A percentile compares a stretch with the other conserved stretches of the same genome.
Evolutionary conservation across 139 green algal genomes (phyloP).

Genomic region (Chlorella sorokiniana): DNA sequence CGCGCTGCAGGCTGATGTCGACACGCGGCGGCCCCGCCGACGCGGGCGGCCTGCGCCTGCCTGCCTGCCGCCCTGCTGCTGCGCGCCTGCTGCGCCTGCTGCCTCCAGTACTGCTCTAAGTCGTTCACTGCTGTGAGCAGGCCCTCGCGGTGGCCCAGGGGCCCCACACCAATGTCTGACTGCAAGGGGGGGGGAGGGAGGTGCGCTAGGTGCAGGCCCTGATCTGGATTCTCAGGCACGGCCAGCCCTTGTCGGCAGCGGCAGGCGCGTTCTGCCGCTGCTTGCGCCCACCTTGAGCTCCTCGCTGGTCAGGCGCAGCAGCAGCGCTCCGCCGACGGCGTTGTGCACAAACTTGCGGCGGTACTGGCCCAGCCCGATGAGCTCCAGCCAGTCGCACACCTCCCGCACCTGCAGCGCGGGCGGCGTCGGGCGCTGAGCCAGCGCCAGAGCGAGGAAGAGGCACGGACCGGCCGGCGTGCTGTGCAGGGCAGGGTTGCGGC

Average conservation of each 20-base stretch:
- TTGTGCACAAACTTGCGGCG: conserved; percentile 74
- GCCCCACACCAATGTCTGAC: conserved; percentile 68
- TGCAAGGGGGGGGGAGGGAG: conserved; percentile 5
- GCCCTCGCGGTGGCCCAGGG: conserved; percentile 61
- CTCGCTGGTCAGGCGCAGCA: conserved; percentile 57
- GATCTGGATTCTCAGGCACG: no score
- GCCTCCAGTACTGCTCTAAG: conserved; percentile 15
- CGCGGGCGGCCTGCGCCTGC: neutral
- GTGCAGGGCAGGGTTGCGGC: neutral
- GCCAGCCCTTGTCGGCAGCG: no score
- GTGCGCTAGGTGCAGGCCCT: no score
- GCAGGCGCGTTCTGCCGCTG: neutral
- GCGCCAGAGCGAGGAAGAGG: neutral
- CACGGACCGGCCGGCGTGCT: neutral
- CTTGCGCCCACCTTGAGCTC: conserved; percentile 55
- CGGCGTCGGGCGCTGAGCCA: neutral
- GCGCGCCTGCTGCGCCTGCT: neutral
- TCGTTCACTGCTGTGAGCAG: conserved; percentile 52
- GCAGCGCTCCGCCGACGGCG: conserved; percentile 60
- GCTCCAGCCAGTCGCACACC: conserved; percentile 71
- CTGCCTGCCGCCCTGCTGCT: neutral
- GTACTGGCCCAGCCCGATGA: conserved; percentile 75
- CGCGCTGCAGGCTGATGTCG: conserved; percentile 33
- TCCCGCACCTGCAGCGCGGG: conserved; percentile 40
- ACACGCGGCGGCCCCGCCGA: neutral